These are phyloP conservation scores for Phalaenopsis aphrodite DNA, from an alignment of 106 monocot species.

Conservation along the genomic window DNA sequence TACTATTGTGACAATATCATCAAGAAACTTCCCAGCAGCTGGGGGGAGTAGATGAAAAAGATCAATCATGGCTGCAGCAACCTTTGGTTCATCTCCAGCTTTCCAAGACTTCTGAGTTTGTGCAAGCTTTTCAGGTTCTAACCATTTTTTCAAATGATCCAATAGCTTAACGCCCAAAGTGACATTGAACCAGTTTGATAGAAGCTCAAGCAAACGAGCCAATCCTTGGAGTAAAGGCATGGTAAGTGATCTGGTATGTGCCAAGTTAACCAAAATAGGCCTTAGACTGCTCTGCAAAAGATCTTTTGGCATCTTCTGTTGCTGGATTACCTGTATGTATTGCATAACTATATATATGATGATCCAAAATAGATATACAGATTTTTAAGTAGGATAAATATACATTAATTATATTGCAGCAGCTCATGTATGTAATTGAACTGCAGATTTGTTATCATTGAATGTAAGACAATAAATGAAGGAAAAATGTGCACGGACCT, in stretches of 20 bases:
- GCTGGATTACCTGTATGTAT: conserved; percentile 79
- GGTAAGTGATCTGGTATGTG: conserved; percentile 81
- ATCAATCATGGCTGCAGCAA: conserved; percentile 99
- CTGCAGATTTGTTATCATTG: neutral
- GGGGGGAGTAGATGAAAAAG: conserved; percentile 97
- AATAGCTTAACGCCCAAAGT: conserved; percentile 85
- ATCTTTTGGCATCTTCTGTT: conserved; percentile 97
- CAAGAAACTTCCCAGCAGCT: conserved; percentile 95
- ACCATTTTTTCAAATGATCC: conserved; percentile 97
- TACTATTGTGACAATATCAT: conserved; percentile 91
- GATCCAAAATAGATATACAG: neutral
- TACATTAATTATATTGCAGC: neutral
- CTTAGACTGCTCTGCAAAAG: conserved; percentile 90
- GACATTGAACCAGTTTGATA: conserved; percentile 98
- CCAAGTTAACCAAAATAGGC: conserved; percentile 92
- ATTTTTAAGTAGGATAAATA: neutral
- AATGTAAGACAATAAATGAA: neutral
- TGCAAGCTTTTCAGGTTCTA: conserved; percentile 98
- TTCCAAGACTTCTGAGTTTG: conserved; percentile 94
- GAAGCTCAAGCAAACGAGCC: conserved; percentile 89
- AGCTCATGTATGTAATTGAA: neutral
- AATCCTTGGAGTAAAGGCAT: conserved; percentile 98
- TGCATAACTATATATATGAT: neutral
- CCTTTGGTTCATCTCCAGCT: conserved; percentile 95
- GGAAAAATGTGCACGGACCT: conserved; percentile 30